A percentile compares a stretch with the other conserved stretches of the same genome.
phyloP scores from a whole-genome alignment of 371 early-diverging fungal genomes.

The Scutellospora calospora region DNA sequence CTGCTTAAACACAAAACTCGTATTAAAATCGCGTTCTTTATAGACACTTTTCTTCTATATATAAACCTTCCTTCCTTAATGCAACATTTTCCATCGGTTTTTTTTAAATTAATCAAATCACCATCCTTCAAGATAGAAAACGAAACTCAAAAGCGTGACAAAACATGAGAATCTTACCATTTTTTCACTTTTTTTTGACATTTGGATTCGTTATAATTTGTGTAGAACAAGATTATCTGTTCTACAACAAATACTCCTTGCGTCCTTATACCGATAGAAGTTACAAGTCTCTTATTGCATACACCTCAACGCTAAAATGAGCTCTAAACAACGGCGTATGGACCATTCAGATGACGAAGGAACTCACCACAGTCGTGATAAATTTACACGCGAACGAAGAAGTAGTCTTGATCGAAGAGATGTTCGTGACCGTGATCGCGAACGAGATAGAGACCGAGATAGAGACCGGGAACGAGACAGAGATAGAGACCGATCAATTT shows the following conservation, averaged over 20 bases:
- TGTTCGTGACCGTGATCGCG: conserved; percentile 39
- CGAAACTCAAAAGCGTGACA: background rate
- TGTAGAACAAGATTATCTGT: conserved; percentile 30
- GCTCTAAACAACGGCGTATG: conserved; percentile 28
- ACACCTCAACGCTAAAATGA: conserved; percentile 20
- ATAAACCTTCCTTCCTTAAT: conserved; percentile 24
- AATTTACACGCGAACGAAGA: conserved; percentile 38
- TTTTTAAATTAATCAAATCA: conserved; percentile 13
- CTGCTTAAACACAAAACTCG: conserved; percentile 15
- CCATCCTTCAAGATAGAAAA: conserved; percentile 21
- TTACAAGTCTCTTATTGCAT: conserved; percentile 6
- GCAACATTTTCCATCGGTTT: background rate
- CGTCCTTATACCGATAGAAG: conserved; percentile 33
- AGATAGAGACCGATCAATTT: conserved; percentile 19
- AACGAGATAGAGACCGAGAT: conserved; percentile 37
- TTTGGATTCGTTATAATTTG: conserved; percentile 35
- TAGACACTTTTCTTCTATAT: conserved; percentile 1
- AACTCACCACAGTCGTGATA: conserved; percentile 37
- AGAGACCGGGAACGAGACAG: conserved; percentile 32
- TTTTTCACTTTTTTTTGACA: conserved; percentile 40
- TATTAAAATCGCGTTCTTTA: background rate
- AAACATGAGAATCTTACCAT: conserved; percentile 29
- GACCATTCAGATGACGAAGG: conserved; percentile 44
- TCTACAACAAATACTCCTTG: conserved; percentile 34
- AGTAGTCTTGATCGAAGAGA: conserved; percentile 36